phyloP scores from a whole-genome alignment of 2,329 filamentous ascomycete species.

The Xylaria polymorpha region DNA sequence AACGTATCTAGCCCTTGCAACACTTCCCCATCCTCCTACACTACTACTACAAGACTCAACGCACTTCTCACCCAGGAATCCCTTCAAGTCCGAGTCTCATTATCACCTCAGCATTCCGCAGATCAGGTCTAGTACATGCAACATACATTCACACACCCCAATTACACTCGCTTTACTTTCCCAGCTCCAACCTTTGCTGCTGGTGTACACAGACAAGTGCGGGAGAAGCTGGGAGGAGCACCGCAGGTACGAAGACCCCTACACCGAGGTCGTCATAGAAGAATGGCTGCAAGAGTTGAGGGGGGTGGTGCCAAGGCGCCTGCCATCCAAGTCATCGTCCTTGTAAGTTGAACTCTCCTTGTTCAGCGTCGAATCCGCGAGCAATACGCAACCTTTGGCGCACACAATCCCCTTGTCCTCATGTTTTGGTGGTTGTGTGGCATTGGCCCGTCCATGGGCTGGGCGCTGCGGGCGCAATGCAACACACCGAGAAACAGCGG shows the following conservation, averaged over 20 bases:
- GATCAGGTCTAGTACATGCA: not conserved
- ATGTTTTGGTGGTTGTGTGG: slow-evolving; percentile 17
- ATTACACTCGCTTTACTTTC: slow-evolving; percentile 2
- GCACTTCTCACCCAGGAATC: slow-evolving; percentile 17
- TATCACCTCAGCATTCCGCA: slow-evolving; percentile 3
- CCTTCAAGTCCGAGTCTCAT: not conserved
- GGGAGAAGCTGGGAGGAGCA: not conserved
- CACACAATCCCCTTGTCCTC: slow-evolving; percentile 34
- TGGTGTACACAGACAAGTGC: slow-evolving; percentile 4
- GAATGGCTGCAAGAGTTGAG: slow-evolving; percentile 37
- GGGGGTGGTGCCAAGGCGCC: slow-evolving; percentile 50
- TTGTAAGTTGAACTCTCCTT: slow-evolving; percentile 65
- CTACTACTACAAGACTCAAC: slow-evolving; percentile 27
- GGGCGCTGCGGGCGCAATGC: slow-evolving; percentile 32
- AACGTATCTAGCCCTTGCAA: slow-evolving; percentile 2
- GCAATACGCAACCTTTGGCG: not conserved
- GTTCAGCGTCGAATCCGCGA: not conserved
- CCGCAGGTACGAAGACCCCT: not conserved
- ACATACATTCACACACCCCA: not conserved
- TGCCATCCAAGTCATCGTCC: slow-evolving; percentile 77
- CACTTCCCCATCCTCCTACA: slow-evolving; percentile 20
- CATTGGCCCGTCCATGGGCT: slow-evolving; percentile 19
- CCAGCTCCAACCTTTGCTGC: not conserved
- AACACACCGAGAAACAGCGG: slow-evolving; percentile 30
- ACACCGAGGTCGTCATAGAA: slow-evolving; percentile 10